Percentiles rank a stretch among this genome's conserved stretches.
phyloP scores from a whole-genome alignment of 768 basidiomycete species.

The Lentinula edodes region DNA sequence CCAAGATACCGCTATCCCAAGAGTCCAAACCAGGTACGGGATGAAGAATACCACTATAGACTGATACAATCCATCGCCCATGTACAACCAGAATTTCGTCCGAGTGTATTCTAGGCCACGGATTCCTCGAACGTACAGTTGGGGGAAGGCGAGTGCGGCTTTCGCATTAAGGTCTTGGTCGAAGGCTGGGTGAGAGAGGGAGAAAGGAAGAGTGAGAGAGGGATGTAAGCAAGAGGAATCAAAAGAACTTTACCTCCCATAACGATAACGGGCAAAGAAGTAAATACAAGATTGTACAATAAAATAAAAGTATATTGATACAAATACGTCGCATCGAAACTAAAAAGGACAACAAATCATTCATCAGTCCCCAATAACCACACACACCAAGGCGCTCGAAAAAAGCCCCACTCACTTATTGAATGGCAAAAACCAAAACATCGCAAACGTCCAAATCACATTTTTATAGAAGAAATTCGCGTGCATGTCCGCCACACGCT shows the following conservation, averaged over 20 bases:
- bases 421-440: slow-evolving; percentile 93
- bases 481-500: slow-evolving; percentile 94
- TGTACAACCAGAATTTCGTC: slow-evolving; percentile 89
- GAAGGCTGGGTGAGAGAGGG: slow-evolving; percentile 52
- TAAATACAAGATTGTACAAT: slow-evolving; percentile 89
- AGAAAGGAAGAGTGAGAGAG: slow-evolving; percentile 8
- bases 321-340: slow-evolving; percentile 92
- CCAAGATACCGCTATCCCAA: slow-evolving; percentile 64
- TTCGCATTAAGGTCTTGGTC: slow-evolving; percentile 93
- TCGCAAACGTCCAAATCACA: slow-evolving; percentile 87
- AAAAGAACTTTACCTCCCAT: slow-evolving; percentile 63
- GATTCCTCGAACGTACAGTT: slow-evolving; percentile 94
- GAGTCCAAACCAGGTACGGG: slow-evolving; percentile 69
- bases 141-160: slow-evolving; percentile 88
- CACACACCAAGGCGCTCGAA: neutral
- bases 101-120: slow-evolving; percentile 91
- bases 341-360: slow-evolving; percentile 21
- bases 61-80: slow-evolving; percentile 93
- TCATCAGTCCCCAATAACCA: slow-evolving; percentile 8
- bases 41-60: slow-evolving; percentile 84
- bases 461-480: slow-evolving; percentile 99
- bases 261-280: slow-evolving; percentile 86
- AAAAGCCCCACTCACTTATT: slow-evolving; percentile 53
- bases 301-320: slow-evolving; percentile 94
- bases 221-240: neutral